phyloP scores from a whole-genome alignment of 805 yeast species.

The Metschnikowia similis region DNA sequence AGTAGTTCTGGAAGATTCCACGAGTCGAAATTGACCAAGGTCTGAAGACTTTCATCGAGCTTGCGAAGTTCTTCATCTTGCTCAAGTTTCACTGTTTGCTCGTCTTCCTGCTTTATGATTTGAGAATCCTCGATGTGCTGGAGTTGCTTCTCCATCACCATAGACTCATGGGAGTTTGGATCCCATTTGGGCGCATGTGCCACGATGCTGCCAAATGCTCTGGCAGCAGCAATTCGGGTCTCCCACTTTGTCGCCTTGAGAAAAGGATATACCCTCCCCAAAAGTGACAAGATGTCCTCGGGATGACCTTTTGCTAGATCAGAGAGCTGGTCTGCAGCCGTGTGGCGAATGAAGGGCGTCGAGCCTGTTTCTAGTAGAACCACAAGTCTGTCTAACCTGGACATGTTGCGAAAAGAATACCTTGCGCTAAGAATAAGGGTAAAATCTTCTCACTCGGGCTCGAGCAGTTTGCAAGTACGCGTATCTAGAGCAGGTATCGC shows the following conservation, averaged over 20 bases:
- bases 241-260: conserved; percentile 87
- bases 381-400: conserved; percentile 55
- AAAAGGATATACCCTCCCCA: conserved; percentile 89
- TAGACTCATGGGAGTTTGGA: conserved; percentile 52
- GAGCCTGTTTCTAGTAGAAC: conserved; percentile 86
- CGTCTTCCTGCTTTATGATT: conserved; percentile 23
- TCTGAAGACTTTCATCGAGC: conserved; percentile 36
- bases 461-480: background rate
- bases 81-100: conserved; percentile 31
- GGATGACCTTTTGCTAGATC: conserved; percentile 94
- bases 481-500: conserved; percentile 2
- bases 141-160: conserved; percentile 20
- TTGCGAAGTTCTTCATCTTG: conserved; percentile 42
- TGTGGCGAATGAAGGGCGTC: conserved; percentile 84
- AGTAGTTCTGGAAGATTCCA: conserved; percentile 50
- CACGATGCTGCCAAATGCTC: conserved; percentile 92
- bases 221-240: conserved; percentile 89
- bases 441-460: background rate
- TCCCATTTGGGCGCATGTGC: conserved; percentile 78
- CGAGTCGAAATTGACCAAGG: conserved; percentile 44
- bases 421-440: background rate
- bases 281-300: conserved; percentile 76
- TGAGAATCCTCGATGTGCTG: conserved; percentile 16
- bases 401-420: conserved; percentile 22
- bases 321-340: conserved; percentile 96